A percentile compares a stretch with the other conserved stretches of the same genome.
These are phyloP conservation scores for Eucalyptus polybractea DNA, from an alignment of 345 rosid genomes.

Conservation along the genomic window DNA sequence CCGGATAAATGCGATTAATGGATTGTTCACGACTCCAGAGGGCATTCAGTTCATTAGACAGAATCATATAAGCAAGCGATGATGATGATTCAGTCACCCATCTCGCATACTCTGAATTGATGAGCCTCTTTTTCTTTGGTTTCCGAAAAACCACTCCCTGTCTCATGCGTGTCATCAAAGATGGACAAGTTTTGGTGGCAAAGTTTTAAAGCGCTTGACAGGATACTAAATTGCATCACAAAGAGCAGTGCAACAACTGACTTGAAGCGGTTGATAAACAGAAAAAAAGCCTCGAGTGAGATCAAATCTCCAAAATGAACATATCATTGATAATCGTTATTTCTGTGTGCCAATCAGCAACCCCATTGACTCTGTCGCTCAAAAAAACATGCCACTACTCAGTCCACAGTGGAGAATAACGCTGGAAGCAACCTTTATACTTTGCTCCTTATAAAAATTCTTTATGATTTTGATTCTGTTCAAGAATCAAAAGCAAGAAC, in stretches of 20 bases:
- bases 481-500: not conserved
- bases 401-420: not conserved
- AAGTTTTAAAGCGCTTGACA: not conserved
- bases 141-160: too few species aligned
- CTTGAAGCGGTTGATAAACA: not conserved
- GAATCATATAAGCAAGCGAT: not conserved
- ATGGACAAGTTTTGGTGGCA: not conserved
- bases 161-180: not conserved
- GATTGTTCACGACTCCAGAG: not conserved
- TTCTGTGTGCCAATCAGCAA: not conserved
- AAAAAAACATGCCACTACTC: not conserved
- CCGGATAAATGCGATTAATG: not conserved
- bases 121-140: not conserved
- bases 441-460: not conserved
- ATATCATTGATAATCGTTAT: not conserved
- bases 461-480: not conserved
- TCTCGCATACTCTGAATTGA: not conserved
- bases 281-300: not conserved
- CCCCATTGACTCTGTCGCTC: not conserved
- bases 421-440: not conserved
- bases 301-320: not conserved
- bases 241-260: not conserved
- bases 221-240: not conserved
- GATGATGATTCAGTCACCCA: not conserved
- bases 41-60: not conserved